phyloP scores from a whole-genome alignment of 139 green algal genomes.

The Coelastrella sp. region DNA sequence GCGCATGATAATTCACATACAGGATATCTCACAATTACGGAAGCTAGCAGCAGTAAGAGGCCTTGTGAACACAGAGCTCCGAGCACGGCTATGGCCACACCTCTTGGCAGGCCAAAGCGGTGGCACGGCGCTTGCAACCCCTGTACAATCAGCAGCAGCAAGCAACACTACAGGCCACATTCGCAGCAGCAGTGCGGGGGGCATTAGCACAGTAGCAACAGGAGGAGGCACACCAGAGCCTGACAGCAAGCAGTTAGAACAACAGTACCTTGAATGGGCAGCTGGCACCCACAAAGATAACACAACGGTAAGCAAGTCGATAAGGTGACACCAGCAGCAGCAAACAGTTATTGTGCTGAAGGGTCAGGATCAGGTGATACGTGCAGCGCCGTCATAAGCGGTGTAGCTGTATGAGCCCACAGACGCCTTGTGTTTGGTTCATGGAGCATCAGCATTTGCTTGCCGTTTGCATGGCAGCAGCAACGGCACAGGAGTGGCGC shows the following conservation, averaged over 20 bases:
- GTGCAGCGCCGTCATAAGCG: too few species aligned
- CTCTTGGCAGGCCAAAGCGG: neutral
- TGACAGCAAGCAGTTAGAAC: neutral
- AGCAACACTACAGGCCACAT: neutral
- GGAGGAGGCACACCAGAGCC: neutral
- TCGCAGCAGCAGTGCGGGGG: neutral
- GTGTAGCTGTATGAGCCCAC: too few species aligned
- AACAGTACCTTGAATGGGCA: conserved; percentile 35
- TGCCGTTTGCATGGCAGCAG: too few species aligned
- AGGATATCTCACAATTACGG: conserved; percentile 72
- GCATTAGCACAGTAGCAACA: conserved; percentile 7
- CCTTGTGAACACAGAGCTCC: conserved; percentile 77
- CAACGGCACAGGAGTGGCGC: too few species aligned
- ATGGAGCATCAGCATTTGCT: too few species aligned
- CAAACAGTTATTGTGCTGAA: neutral
- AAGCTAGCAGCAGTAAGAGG: conserved; percentile 76
- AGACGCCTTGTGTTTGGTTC: too few species aligned
- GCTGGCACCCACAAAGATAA: conserved; percentile 32
- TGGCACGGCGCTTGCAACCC: neutral
- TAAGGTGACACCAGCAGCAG: neutral
- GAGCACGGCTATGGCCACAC: conserved; percentile 71
- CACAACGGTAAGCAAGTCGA: neutral
- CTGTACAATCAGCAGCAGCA: neutral
- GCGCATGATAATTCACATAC: neutral
- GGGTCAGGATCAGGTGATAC: neutral